phyloP scores from a whole-genome alignment of 192 early-diverging fungal species.

The Podila verticillata region DNA sequence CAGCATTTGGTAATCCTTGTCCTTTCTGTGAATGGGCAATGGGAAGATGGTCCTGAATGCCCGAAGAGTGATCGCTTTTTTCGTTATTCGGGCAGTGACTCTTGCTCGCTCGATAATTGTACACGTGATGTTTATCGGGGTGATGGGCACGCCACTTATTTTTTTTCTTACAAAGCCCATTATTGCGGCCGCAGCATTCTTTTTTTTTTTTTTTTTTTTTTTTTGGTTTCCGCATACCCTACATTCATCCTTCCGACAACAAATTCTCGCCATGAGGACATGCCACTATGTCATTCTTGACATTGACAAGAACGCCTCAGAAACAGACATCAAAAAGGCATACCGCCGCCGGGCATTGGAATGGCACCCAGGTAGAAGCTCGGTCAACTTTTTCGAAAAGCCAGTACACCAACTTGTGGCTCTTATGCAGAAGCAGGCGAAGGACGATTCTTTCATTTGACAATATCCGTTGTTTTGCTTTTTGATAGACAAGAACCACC shows the following conservation, averaged over 20 bases:
- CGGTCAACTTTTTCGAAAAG: neutral
- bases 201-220: conserved; percentile 1
- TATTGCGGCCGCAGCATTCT: neutral
- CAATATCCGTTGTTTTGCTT: neutral
- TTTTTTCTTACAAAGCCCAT: neutral
- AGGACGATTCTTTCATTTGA: neutral
- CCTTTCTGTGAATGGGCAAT: neutral
- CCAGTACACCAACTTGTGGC: neutral
- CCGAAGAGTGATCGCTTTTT: too few species aligned
- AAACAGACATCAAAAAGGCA: conserved; percentile 89
- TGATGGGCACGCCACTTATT: neutral
- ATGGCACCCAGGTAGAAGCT: conserved; percentile 78
- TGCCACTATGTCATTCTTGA: conserved; percentile 94
- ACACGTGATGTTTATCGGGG: neutral
- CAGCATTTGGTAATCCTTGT: neutral
- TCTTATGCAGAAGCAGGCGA: neutral
- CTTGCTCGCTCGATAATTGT: too few species aligned
- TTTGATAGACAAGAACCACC: conserved; percentile 83
- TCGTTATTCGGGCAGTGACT: too few species aligned
- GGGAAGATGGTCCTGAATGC: neutral
- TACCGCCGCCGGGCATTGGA: conserved; percentile 78
- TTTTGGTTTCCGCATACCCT: neutral
- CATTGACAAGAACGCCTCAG: conserved; percentile 76
- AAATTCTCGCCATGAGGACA: conserved; percentile 57
- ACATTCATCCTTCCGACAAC: conserved; percentile 1